These are phyloP conservation scores for Kockovaella imperatae DNA, from an alignment of 768 basidiomycete species.

Conservation along the genomic window DNA sequence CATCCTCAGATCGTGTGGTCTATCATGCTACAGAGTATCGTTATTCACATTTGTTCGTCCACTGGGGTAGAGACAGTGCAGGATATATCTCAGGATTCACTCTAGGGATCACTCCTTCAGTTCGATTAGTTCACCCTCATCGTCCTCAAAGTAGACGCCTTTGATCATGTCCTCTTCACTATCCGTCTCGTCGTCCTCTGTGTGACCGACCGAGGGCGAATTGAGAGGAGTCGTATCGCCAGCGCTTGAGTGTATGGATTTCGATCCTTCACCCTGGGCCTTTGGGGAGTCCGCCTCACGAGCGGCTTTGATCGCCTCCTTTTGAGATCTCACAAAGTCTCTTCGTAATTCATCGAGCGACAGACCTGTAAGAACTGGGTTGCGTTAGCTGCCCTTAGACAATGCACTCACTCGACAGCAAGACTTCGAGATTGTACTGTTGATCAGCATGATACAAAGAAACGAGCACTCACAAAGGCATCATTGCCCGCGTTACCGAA, in stretches of 20 bases:
- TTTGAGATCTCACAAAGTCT: constrained; percentile 7
- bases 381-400: constrained; percentile 3
- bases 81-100: neutral
- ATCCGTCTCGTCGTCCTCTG: neutral
- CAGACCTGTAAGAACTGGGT: constrained; percentile 17
- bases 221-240: too few species aligned
- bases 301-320: neutral
- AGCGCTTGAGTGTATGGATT: too few species aligned
- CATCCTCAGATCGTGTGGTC: neutral
- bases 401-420: constrained; percentile 24
- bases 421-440: constrained; percentile 32
- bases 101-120: neutral
- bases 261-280: too few species aligned
- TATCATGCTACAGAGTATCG: neutral
- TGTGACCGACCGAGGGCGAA: neutral
- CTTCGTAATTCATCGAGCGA: constrained; percentile 22
- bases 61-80: too few species aligned
- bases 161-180: constrained; percentile 23
- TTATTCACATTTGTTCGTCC: too few species aligned
- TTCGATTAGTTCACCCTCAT: constrained; percentile 21
- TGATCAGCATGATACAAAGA: neutral
- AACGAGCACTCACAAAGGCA: constrained; percentile 25
- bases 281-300: neutral
- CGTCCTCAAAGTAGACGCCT: constrained; percentile 24
- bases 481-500: constrained; percentile 40